Evolutionary conservation across 495 filamentous ascomycete species (phyloP).

Genomic region (Hypoxylon lenormandii): DNA sequence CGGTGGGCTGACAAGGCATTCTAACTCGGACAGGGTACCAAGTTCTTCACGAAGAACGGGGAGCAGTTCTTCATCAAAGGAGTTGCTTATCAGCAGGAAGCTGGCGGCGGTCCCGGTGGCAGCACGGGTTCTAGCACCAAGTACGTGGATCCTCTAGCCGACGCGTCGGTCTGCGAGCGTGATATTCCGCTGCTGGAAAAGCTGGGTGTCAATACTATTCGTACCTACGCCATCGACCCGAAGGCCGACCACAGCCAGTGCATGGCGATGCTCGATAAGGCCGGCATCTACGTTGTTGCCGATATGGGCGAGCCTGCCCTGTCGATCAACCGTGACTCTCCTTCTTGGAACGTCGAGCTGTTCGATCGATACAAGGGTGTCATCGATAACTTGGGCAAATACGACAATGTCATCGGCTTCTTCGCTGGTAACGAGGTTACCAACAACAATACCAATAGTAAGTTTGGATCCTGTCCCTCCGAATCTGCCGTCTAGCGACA

Average conservation of each 20-base stretch:
- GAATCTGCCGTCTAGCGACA: too few relatives aligned
- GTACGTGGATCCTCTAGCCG: conserved; percentile 76
- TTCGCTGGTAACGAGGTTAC: conserved; percentile 98
- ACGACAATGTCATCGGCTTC: conserved; percentile 91
- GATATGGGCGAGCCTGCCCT: conserved; percentile 82
- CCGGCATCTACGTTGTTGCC: conserved; percentile 93
- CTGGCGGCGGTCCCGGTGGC: conserved; percentile 55
- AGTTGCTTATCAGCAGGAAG: conserved; percentile 83
- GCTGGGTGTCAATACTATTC: conserved; percentile 87
- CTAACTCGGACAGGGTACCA: conserved; percentile 55
- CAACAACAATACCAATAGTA: conserved; percentile 80
- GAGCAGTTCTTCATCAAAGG: conserved; percentile 89
- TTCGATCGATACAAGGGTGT: conserved; percentile 84
- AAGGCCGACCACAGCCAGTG: conserved; percentile 80
- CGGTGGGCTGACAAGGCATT: conserved; percentile 6
- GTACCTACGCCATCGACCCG: conserved; percentile 91
- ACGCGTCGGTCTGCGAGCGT: conserved; percentile 75
- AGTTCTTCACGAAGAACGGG: conserved; percentile 75
- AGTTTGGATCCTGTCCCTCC: conserved; percentile 23
- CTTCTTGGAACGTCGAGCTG: conserved; percentile 79
- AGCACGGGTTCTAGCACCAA: conserved; percentile 54
- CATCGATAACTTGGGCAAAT: conserved; percentile 80
- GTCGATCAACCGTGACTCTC: conserved; percentile 85
- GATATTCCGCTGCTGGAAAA: conserved; percentile 84
- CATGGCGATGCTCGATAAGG: conserved; percentile 83